Percentiles rank a stretch among this genome's conserved stretches.
These are phyloP conservation scores for Gynostemma pentaphyllum DNA, from an alignment of 306 rosid species.

Conservation along the genomic window DNA sequence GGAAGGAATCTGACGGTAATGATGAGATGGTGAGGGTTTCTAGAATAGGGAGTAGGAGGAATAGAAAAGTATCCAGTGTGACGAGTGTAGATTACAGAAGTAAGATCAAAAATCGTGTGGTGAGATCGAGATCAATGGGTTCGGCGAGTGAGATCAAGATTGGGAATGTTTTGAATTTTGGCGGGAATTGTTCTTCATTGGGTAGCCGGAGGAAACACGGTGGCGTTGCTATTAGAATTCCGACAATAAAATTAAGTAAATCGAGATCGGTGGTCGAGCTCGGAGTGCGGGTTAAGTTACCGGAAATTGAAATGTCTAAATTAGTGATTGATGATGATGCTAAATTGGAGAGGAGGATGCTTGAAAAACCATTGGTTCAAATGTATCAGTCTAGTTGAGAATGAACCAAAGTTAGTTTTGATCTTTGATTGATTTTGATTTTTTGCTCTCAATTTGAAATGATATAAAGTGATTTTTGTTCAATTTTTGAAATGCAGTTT, in stretches of 20 bases:
- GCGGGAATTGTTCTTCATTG: not conserved
- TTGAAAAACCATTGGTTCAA: slow-evolving; percentile 36
- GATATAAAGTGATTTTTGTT: not conserved
- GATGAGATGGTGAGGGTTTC: not conserved
- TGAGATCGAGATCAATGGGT: slow-evolving; percentile 48
- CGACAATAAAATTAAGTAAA: slow-evolving; percentile 26
- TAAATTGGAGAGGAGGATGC: slow-evolving; percentile 25
- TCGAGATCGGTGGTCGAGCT: slow-evolving; percentile 46
- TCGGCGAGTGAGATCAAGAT: slow-evolving; percentile 15
- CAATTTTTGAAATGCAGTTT: not conserved
- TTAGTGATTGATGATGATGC: slow-evolving; percentile 26
- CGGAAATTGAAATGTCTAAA: slow-evolving; percentile 26
- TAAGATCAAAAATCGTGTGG: slow-evolving; percentile 15
- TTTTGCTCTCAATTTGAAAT: not conserved
- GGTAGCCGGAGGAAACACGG: slow-evolving; percentile 16
- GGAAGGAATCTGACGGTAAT: not conserved
- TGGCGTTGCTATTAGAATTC: slow-evolving; percentile 20
- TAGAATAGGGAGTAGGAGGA: slow-evolving; percentile 17
- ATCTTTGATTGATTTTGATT: not conserved
- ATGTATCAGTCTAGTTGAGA: not conserved
- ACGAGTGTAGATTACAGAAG: slow-evolving; percentile 13
- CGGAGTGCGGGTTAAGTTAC: not conserved
- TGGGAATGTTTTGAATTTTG: not conserved
- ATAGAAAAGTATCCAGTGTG: slow-evolving; percentile 25
- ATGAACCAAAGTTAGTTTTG: not conserved